Conservation (phyloP, 2,329 filamentous ascomycete genomes). For the Neonectria punicea region DNA sequence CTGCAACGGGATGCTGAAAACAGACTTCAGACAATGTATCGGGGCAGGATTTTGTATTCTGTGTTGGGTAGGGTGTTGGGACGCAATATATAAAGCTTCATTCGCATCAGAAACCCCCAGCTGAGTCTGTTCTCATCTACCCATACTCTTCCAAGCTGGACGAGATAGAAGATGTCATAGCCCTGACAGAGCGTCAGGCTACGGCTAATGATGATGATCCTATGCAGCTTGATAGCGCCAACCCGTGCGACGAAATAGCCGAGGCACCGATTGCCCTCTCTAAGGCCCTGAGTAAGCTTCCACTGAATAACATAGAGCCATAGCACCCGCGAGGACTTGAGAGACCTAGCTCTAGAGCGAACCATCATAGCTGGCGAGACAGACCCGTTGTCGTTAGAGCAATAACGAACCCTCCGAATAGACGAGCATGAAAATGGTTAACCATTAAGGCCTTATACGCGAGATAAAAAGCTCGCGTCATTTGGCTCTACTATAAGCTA, state of each 20-base stretch:
- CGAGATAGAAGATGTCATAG: background rate
- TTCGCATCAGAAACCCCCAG: background rate
- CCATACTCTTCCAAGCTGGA: background rate
- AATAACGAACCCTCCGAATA: background rate
- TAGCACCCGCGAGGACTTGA: background rate
- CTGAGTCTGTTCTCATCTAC: background rate
- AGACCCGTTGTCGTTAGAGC: background rate
- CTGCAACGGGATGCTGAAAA: too few species aligned
- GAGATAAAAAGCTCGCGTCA: background rate
- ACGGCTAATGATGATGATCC: background rate
- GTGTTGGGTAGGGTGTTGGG: background rate
- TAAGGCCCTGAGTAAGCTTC: background rate
- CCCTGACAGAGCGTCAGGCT: background rate
- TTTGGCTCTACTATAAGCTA: background rate
- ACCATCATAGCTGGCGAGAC: background rate
- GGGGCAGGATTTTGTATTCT: too few species aligned
- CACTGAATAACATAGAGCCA: background rate
- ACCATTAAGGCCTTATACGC: background rate
- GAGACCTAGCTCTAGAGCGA: background rate
- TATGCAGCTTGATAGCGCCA: background rate
- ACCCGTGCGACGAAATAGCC: background rate
- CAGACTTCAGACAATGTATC: too few species aligned
- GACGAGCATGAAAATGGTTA: background rate
- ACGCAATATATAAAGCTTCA: background rate
- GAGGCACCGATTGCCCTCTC: background rate